phyloP scores from a whole-genome alignment of 371 early-diverging fungal genomes.

The Mortierella sp. region DNA sequence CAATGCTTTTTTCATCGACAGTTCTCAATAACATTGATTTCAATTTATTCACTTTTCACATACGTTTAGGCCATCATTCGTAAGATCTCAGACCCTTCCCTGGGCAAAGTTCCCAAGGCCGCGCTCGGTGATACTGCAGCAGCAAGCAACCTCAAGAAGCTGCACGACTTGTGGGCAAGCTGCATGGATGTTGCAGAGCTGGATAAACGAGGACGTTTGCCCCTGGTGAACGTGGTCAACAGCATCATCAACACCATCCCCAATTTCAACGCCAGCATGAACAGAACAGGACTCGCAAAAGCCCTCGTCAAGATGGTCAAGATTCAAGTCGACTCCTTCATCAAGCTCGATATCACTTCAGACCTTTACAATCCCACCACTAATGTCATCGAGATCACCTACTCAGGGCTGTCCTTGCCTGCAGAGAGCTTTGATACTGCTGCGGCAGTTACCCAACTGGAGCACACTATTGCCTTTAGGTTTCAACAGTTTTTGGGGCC shows the following conservation, averaged over 20 bases:
- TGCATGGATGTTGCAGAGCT: constrained; percentile 68
- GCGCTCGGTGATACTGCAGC: constrained; percentile 49
- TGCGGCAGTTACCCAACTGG: constrained; percentile 6
- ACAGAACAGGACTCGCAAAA: constrained; percentile 19
- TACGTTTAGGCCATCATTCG: constrained; percentile 49
- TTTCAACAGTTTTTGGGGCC: constrained; percentile 22
- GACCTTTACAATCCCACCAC: not conserved
- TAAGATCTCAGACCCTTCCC: constrained; percentile 15
- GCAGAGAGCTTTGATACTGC: not conserved
- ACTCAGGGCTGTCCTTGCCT: not conserved
- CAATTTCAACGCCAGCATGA: not conserved
- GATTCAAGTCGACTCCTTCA: not conserved
- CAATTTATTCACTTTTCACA: not conserved
- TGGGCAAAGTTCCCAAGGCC: constrained; percentile 32
- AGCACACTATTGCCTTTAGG: constrained; percentile 41
- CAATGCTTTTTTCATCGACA: not conserved
- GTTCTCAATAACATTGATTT: not conserved
- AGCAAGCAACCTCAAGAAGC: constrained; percentile 63
- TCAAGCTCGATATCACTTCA: not conserved
- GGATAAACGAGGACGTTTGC: constrained; percentile 60
- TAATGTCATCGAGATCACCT: not conserved
- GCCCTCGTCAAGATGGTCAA: not conserved
- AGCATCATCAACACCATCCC: constrained; percentile 50
- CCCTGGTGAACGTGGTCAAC: constrained; percentile 58
- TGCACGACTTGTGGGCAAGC: constrained; percentile 62